Percentiles rank a stretch among this genome's conserved stretches.
Evolutionary conservation across 2,329 filamentous ascomycete species (phyloP).

Genomic region (Trichothecium sympodiale): DNA sequence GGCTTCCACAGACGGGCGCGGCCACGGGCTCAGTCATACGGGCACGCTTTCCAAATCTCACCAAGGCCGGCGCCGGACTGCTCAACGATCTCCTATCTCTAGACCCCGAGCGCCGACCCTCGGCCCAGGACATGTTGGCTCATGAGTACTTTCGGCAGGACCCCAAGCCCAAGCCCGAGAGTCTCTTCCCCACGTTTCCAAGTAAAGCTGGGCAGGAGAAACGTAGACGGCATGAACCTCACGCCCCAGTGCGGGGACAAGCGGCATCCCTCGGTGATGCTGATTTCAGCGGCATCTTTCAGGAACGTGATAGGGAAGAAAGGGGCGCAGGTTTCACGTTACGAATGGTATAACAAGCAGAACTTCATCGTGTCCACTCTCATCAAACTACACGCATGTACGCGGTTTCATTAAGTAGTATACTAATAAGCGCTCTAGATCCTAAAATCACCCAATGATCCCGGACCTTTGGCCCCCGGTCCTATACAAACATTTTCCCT

Average conservation of each 20-base stretch:
- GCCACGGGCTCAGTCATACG: slow-evolving; percentile 48
- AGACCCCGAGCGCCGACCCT: slow-evolving; percentile 61
- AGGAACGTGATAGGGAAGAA: slow-evolving; percentile 52
- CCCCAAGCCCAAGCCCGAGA: slow-evolving; percentile 78
- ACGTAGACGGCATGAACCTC: slow-evolving; percentile 59
- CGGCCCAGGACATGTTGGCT: slow-evolving; percentile 60
- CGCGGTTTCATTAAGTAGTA: no score
- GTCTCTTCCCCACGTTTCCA: slow-evolving; percentile 94
- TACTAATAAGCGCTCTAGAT: no score
- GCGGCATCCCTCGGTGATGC: slow-evolving; percentile 41
- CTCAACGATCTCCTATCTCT: slow-evolving; percentile 61
- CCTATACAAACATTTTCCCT: no score
- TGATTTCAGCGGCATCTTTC: slow-evolving; percentile 64
- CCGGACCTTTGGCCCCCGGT: no score
- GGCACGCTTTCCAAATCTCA: slow-evolving; percentile 71
- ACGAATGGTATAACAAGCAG: slow-evolving; percentile 43
- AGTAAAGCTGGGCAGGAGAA: slow-evolving; percentile 90
- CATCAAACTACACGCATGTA: no score
- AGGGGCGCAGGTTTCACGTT: slow-evolving; percentile 55
- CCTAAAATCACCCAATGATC: no score
- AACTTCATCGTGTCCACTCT: no score
- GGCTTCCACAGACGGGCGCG: slow-evolving; percentile 43
- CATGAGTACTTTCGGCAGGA: slow-evolving; percentile 85
- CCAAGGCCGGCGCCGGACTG: slow-evolving; percentile 59
- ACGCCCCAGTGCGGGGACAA: slow-evolving; percentile 71